These are phyloP conservation scores for Pezicula carpinea DNA, from an alignment of 2,329 filamentous ascomycete species.

Conservation along the genomic window DNA sequence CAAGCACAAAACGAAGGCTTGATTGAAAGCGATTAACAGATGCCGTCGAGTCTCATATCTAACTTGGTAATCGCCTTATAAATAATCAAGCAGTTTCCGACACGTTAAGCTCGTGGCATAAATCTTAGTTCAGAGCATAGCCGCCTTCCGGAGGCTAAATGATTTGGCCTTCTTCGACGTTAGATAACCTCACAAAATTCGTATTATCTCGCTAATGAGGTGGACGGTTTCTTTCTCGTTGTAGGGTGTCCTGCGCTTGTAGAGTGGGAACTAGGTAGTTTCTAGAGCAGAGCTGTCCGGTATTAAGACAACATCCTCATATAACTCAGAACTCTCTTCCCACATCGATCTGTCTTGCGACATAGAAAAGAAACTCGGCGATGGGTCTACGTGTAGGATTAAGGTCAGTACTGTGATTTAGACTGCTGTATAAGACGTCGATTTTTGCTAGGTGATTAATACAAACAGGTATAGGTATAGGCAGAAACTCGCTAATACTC, in stretches of 20 bases:
- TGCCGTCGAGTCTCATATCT: too few species aligned
- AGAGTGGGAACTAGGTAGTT: neutral
- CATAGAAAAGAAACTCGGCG: too few species aligned
- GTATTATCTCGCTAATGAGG: neutral
- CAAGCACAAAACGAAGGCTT: neutral
- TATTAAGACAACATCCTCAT: neutral
- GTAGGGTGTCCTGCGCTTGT: neutral
- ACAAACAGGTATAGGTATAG: too few species aligned
- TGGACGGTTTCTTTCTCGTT: neutral
- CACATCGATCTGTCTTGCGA: too few species aligned
- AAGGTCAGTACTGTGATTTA: too few species aligned
- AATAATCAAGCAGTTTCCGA: neutral
- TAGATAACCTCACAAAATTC: neutral
- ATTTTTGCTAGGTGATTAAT: too few species aligned
- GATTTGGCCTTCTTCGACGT: neutral
- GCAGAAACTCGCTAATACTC: too few species aligned
- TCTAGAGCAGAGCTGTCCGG: neutral
- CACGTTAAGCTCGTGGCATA: neutral
- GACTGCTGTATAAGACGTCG: too few species aligned
- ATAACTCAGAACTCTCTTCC: too few species aligned
- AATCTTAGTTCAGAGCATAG: neutral
- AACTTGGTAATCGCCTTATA: neutral
- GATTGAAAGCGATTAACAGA: neutral
- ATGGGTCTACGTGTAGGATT: too few species aligned
- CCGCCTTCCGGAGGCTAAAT: neutral